phyloP scores from a whole-genome alignment of 345 rosid species.

The Eucalyptus caleyi region DNA sequence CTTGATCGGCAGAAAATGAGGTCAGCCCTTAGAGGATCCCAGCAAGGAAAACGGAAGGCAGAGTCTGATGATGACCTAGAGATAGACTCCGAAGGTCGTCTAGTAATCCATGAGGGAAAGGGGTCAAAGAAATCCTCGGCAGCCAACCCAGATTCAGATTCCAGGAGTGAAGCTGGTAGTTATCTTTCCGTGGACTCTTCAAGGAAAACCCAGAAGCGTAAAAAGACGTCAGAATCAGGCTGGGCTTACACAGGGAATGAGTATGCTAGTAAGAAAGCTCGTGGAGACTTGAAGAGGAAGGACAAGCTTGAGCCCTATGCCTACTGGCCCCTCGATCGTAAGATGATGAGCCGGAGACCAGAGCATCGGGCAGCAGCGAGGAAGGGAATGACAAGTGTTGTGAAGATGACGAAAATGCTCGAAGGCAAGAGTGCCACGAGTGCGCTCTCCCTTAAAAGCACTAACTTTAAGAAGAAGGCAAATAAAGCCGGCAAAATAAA shows the following conservation, averaged over 20 bases:
- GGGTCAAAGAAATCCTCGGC: constrained; percentile 24
- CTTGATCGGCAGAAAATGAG: constrained; percentile 73
- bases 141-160: constrained; percentile 34
- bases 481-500: constrained; percentile 37
- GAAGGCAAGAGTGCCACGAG: constrained; percentile 68
- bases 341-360: constrained; percentile 92
- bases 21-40: constrained; percentile 59
- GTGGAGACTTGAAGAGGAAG: constrained; percentile 79
- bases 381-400: constrained; percentile 82
- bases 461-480: constrained; percentile 7
- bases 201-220: constrained; percentile 49
- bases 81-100: constrained; percentile 73
- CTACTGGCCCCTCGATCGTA: constrained; percentile 94
- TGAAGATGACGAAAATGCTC: constrained; percentile 58
- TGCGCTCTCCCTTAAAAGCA: constrained; percentile 28
- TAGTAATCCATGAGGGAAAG: constrained; percentile 49
- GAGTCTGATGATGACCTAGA: constrained; percentile 81
- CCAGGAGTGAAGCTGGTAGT: constrained; percentile 50
- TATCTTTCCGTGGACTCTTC: constrained; percentile 28
- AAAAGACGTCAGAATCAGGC: constrained; percentile 62
- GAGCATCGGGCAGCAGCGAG: constrained; percentile 82
- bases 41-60: constrained; percentile 35
- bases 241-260: constrained; percentile 86
- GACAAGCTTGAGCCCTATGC: constrained; percentile 95
- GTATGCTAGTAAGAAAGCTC: constrained; percentile 82